Conservation (phyloP, 176 grass and related monocot genomes). For the Oryza rufipogon region DNA sequence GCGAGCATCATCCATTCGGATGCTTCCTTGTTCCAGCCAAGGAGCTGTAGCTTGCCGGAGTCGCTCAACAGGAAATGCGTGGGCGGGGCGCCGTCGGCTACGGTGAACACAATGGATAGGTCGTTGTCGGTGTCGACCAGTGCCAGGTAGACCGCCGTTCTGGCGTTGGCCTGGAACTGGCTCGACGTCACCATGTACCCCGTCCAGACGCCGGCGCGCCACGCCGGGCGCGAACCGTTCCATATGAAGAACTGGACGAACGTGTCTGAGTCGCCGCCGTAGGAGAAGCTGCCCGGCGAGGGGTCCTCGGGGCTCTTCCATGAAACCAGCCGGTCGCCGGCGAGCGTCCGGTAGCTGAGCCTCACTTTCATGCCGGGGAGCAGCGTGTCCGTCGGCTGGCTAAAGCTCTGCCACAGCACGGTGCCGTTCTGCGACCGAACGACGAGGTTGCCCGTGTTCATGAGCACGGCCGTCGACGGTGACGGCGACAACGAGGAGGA, state of each 20-base stretch:
- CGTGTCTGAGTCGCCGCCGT: slow-evolving; percentile 26
- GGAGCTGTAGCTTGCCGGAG: slow-evolving; percentile 20
- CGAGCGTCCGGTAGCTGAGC: neutral
- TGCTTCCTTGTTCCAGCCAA: neutral
- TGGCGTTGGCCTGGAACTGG: neutral
- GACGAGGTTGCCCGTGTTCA: too few relatives aligned
- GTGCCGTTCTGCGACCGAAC: too few relatives aligned
- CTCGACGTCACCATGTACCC: neutral
- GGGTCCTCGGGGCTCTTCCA: slow-evolving; percentile 46
- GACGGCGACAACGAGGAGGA: too few relatives aligned
- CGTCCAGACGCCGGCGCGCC: slow-evolving; percentile 46
- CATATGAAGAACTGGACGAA: slow-evolving; percentile 39
- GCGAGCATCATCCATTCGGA: neutral
- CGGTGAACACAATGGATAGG: neutral
- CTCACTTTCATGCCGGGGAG: neutral
- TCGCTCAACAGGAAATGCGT: neutral
- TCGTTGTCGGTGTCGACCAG: neutral
- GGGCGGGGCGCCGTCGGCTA: slow-evolving; percentile 7
- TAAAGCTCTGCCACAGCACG: too few relatives aligned
- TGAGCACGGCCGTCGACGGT: too few relatives aligned
- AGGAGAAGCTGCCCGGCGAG: slow-evolving; percentile 40
- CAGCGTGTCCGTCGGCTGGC: too few relatives aligned
- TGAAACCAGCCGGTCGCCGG: slow-evolving; percentile 19
- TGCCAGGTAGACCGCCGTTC: neutral
- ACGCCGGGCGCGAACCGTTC: slow-evolving; percentile 26